Evolutionary conservation across 2,329 filamentous ascomycete species (phyloP).

Genomic region (Fusarium setosum): DNA sequence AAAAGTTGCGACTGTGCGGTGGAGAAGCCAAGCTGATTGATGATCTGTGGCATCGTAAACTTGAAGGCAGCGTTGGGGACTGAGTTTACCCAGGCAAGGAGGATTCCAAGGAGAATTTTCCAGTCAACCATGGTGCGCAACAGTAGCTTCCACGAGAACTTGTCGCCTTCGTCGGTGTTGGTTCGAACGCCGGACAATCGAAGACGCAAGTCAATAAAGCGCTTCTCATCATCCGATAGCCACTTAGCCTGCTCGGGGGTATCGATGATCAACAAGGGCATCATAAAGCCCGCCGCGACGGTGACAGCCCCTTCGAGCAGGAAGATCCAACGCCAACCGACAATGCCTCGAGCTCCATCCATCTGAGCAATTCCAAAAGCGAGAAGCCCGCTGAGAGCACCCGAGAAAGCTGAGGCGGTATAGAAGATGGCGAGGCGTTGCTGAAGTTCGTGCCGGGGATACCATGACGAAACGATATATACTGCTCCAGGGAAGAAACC

Average conservation of each 20-base stretch:
- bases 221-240: constrained; percentile 53
- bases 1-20: constrained; percentile 42
- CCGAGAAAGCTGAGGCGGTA: constrained; percentile 48
- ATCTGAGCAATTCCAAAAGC: constrained; percentile 57
- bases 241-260: constrained; percentile 47
- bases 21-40: constrained; percentile 52
- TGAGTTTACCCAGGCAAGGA: constrained; percentile 49
- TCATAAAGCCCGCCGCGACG: constrained; percentile 46
- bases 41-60: constrained; percentile 50
- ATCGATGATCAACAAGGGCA: constrained; percentile 55
- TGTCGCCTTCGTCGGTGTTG: constrained; percentile 38
- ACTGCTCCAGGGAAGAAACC: constrained; percentile 52
- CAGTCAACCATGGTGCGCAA: constrained; percentile 52
- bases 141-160: constrained; percentile 42
- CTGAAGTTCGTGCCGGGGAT: constrained; percentile 44
- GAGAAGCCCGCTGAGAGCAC: constrained; percentile 58
- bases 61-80: constrained; percentile 39
- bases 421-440: constrained; percentile 50
- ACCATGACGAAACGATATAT: constrained; percentile 45
- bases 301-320: constrained; percentile 61
- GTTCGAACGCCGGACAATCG: constrained; percentile 45
- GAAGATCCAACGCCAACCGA: constrained; percentile 65
- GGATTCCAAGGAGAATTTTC: constrained; percentile 49
- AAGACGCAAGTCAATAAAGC: constrained; percentile 37
- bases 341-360: constrained; percentile 53